These are phyloP conservation scores for Eragrostis curvula DNA, from an alignment of 176 grass and related monocot genomes.

Conservation along the genomic window DNA sequence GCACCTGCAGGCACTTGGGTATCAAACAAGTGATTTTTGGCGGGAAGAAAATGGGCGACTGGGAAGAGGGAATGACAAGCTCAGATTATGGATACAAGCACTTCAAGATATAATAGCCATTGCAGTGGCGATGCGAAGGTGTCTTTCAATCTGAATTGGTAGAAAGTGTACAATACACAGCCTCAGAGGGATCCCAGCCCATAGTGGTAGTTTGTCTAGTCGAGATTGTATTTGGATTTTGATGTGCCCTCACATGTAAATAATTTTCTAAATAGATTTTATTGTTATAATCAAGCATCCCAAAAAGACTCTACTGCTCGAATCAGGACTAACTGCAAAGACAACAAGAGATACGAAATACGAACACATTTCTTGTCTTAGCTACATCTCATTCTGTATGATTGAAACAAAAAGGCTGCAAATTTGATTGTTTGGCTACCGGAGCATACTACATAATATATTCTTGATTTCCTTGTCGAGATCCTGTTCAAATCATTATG, in stretches of 20 bases:
- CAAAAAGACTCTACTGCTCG: neutral
- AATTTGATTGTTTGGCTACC: neutral
- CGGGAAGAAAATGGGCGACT: conserved; percentile 71
- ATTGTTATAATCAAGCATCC: neutral
- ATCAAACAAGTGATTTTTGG: conserved; percentile 89
- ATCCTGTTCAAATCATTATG: neutral
- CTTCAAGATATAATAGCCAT: conserved; percentile 69
- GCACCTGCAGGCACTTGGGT: conserved; percentile 65
- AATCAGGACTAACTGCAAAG: neutral
- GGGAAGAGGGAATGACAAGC: conserved; percentile 89
- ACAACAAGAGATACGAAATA: neutral
- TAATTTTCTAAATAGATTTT: conserved; percentile 6
- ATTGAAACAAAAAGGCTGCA: neutral
- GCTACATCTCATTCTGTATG: neutral
- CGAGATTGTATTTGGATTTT: neutral
- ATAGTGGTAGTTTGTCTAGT: neutral
- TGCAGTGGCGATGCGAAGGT: neutral
- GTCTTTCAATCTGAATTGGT: neutral
- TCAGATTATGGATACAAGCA: conserved; percentile 77
- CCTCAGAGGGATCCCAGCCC: neutral
- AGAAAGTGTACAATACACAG: neutral
- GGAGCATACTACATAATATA: neutral
- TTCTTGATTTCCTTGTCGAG: neutral
- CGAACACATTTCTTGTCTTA: neutral
- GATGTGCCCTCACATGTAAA: conserved; percentile 20